A percentile compares a stretch with the other conserved stretches of the same genome.
Conservation (phyloP, 257 asterid genomes). For the Eucommia ulmoides region DNA sequence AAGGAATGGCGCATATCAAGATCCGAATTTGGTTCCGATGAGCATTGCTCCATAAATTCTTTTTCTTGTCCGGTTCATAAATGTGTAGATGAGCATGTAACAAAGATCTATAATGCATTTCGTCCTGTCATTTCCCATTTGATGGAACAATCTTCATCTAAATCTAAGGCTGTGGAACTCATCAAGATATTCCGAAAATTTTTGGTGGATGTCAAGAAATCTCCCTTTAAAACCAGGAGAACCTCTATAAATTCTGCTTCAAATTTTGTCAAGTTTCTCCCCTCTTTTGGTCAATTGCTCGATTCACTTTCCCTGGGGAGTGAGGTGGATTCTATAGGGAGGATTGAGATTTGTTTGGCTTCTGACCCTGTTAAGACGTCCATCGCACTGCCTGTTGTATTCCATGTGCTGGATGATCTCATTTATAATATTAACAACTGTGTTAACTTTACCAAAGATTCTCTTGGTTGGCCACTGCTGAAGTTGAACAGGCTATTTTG, state of each 20-base stretch:
- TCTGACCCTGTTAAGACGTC: conserved; percentile 78
- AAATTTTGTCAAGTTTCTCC: conserved; percentile 22
- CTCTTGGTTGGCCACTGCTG: conserved; percentile 74
- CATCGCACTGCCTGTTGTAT: conserved; percentile 68
- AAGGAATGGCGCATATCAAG: conserved; percentile 77
- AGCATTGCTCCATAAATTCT: conserved; percentile 47
- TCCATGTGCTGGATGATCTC: conserved; percentile 82
- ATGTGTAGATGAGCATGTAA: conserved; percentile 80
- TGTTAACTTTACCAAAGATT: conserved; percentile 32
- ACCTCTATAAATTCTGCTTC: conserved; percentile 31
- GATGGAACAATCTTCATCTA: conserved; percentile 35
- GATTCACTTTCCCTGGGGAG: conserved; percentile 70
- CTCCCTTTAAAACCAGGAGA: conserved; percentile 76
- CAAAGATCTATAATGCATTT: conserved; percentile 59
- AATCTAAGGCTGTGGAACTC: conserved; percentile 36
- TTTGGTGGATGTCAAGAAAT: conserved; percentile 49
- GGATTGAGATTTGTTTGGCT: conserved; percentile 41
- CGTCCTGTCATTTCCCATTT: conserved; percentile 41
- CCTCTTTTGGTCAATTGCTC: conserved; percentile 28
- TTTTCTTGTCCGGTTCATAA: conserved; percentile 73
- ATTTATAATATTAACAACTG: conserved; percentile 34
- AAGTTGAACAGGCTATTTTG: conserved; percentile 71
- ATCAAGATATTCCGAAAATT: conserved; percentile 33
- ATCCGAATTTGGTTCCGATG: conserved; percentile 67
- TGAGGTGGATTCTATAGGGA: conserved; percentile 31